phyloP scores from a whole-genome alignment of 768 basidiomycete genomes.

The Russula brevipes region DNA sequence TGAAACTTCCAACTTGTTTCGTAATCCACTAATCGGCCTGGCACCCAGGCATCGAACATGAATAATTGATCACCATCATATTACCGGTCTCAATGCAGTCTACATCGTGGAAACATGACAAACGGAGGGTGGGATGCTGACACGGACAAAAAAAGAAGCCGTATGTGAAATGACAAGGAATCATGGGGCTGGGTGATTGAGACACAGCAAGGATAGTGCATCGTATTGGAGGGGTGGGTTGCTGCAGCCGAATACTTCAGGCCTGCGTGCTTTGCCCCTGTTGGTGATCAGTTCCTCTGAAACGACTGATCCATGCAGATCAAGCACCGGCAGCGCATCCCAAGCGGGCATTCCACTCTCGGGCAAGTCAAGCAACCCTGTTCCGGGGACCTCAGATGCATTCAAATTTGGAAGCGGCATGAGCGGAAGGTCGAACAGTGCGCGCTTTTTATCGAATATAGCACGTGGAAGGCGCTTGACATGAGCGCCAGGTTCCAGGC shows the following conservation, averaged over 20 bases:
- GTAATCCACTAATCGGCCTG: not conserved
- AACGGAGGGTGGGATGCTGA: not conserved
- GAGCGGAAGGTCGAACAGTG: constrained; percentile 64
- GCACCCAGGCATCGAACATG: not conserved
- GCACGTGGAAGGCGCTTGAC: constrained; percentile 52
- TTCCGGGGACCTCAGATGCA: constrained; percentile 25
- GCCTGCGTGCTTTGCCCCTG: constrained; percentile 32
- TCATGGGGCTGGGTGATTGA: not conserved
- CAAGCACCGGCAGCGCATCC: constrained; percentile 58
- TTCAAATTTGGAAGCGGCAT: constrained; percentile 43
- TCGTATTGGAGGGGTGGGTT: constrained; percentile 15
- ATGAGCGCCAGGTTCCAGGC: constrained; percentile 79
- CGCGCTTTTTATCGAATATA: constrained; percentile 49
- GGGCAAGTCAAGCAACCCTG: constrained; percentile 57
- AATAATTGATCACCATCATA: not conserved
- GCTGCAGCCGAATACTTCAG: constrained; percentile 28
- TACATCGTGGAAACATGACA: not conserved
- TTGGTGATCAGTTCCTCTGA: constrained; percentile 33
- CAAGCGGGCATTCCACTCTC: constrained; percentile 46
- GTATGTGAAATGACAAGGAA: not conserved
- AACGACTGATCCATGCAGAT: constrained; percentile 40
- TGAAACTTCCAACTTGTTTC: not conserved
- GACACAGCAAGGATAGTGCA: constrained; percentile 28
- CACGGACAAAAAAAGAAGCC: not conserved
- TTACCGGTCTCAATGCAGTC: not conserved